Base-by-base conservation (phyloP, 768 basidiomycete genomes). In the Podaxis sp. region DNA sequence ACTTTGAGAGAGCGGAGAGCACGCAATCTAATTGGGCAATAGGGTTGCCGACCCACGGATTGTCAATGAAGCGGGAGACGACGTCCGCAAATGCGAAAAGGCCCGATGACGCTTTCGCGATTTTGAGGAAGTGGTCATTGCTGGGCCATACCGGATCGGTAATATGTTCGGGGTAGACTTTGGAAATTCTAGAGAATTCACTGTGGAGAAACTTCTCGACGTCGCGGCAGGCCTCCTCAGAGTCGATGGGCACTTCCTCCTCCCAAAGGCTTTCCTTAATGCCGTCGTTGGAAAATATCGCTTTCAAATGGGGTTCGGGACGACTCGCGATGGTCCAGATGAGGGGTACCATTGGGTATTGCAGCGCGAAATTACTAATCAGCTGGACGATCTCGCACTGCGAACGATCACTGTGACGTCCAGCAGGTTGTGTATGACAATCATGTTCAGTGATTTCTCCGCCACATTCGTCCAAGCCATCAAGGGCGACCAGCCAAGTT, bases 401-500 rank as follows among this genome's bases (percentile, higher is more conserved):
- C 0, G 51, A 17, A 17, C 49, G 26, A 2, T 60, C 24, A 22
- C 22, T 22, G 22, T 22, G 22, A 22, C 22, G 22, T 22, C 22
- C 22, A 22, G 22, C 22, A 22, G 51, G 19, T 53, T 46, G 5
- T 33, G 39, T 6, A 28, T 28, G 28, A 28, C 28, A 28, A 28
- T 28, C 28, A 6, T 28, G 4, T 28, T 28, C 28, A n/a, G 48
- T n/a, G 17, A 5, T 33, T 1, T 60, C 24, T 0, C 51, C 64
- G 2, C 61, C 51, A 33, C 73, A 73, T 55, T 72, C 73, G 49
- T 75, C 74, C 2, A 75, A 59, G 2, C 71, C 73, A 61, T 75
- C 74, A 30, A 61, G 38, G 2, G 26, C 71, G 65, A 38, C 24
- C n/a, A 9, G 70, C 57, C 26, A 66, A n/a, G 13, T 22, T 9